Base-by-base conservation (phyloP, 1,284 basidiomycete genomes). In the Trametes versicolor region DNA sequence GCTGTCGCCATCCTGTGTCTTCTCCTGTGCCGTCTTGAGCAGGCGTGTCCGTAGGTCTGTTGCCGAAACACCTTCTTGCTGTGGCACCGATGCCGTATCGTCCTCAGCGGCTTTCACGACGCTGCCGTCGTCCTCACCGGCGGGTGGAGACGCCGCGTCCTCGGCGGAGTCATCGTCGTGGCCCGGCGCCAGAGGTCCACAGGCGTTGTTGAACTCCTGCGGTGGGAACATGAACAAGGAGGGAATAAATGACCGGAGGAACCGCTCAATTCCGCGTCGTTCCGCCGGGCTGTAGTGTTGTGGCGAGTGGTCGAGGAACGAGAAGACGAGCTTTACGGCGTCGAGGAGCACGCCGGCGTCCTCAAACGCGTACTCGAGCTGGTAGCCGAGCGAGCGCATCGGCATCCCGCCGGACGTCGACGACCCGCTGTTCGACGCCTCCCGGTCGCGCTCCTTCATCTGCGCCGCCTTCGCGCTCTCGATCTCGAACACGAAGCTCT, bases 401-500 rank as follows among this genome's bases (percentile, higher is more conserved):
- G 56, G 55, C 36, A 48, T 19, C 13, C 50, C 47, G 17, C 54
- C 49, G 2, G 54, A 15, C 1, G 57, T 39, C 1, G 67, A 62
- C n/a, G 67, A 62, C 34, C 60, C 50, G 17, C 64, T 60, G 39
- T 58, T 60, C 25, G 10, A 84, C 82, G 29, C 66, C 77, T 78
- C 70, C 10, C 75, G 74, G n/a, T 79, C 79, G 45, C 83, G 78
- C 58, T 81, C 79, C 67, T 85, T 84, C 48, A 82, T 76, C 78
- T 96, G 93, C 74, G 90, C 88, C 32, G 87, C 84, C 73, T 93
- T 91, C 65, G 91, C 82, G 49, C 83, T 78, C 79, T 99, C 97
- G 72, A 99, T 94, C 73, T 99, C 95, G 49, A 84, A 85, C 52
- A 98, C 89, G 73, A 99, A 93, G 67, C 91, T 85, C 80, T 97